Percentiles rank a stretch among this genome's conserved stretches.
These are phyloP conservation scores for Ustilago esculenta DNA, from an alignment of 1,284 basidiomycete species.

Conservation along the genomic window DNA sequence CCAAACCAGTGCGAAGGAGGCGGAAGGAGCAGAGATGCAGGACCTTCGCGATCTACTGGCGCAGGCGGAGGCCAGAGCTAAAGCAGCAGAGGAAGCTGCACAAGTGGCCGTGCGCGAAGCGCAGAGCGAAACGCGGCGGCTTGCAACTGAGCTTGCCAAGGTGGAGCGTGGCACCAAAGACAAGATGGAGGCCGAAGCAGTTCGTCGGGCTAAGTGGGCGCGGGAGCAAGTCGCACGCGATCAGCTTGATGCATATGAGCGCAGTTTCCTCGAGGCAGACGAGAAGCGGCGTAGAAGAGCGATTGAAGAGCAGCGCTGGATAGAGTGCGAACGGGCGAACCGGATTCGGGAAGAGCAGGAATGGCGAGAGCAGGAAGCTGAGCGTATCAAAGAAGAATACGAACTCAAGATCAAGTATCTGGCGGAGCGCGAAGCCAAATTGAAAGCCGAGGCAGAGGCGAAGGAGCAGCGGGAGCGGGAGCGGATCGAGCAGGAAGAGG, in stretches of 20 bases:
- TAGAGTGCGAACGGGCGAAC: conserved; percentile 8
- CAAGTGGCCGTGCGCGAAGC: conserved; percentile 10
- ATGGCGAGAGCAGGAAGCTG: conserved; percentile 20
- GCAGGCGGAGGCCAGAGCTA: conserved; percentile 14
- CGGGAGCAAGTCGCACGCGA: conserved; percentile 24
- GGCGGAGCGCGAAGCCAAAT: conserved; percentile 10
- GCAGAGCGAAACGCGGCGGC: conserved; percentile 7
- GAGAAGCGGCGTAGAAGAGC: conserved; percentile 16
- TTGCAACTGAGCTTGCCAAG: conserved; percentile 16
- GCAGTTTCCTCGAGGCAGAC: conserved; percentile 29
- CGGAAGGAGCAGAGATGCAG: conserved; percentile 7
- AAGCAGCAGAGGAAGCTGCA: conserved; percentile 21
- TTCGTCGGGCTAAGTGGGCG: conserved; percentile 28
- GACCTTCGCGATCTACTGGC: conserved; percentile 21
- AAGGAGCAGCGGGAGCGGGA: conserved; percentile 8
- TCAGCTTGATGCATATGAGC: conserved; percentile 31
- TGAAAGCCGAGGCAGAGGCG: conserved; percentile 16
- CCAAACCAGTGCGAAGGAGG: neutral
- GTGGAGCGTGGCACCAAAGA: conserved; percentile 11
- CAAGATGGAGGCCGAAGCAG: conserved; percentile 19
- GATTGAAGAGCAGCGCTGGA: conserved; percentile 17
- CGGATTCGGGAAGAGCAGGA: conserved; percentile 15
- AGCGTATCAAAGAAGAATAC: conserved; percentile 23
- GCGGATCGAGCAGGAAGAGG: neutral
- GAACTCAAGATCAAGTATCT: conserved; percentile 16